Evolutionary conservation across 2,329 filamentous ascomycete genomes (phyloP), one percentile per base, ranked within the genome.

Genomic region (Ophiognomonia clavigignenti-juglandacearum): DNA sequence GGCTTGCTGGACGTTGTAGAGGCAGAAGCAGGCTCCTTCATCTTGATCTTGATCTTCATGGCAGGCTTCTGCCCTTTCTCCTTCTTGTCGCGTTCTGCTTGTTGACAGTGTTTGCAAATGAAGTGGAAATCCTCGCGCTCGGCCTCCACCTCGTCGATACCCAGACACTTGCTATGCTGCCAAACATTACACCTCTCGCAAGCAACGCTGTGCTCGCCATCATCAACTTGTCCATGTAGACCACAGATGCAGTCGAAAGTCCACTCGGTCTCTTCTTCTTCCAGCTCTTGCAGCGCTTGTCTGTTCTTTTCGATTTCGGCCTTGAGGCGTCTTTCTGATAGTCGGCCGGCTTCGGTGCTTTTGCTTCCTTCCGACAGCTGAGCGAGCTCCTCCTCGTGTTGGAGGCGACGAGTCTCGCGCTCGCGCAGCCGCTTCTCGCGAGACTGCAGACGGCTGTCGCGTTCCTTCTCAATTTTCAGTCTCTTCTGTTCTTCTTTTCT

Each of bases 211-310:
- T 96, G 91, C 7, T 88, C 85, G 29, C 93, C 93, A 62, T 97
- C 93, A 58, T 98, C 93, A 50, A 96, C 88, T 57, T 95, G 85
- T 19, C 93, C 93, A 64, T 96, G 84, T 19, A 90, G 77, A 22
- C 92, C 92, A 63, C 93, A 98, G 22, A 88, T 78, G 62, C 93
- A 98, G 62, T 98, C 93, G 57, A 98, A 98, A 32, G 89, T 78
- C 93, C 93, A 97, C 43, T 90, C 82, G 11, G 89, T 87, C 39
- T 93, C 88, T 55, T 82, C 69, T 22, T 72, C 67, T 16, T 76
- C 78, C 20, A 96, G 75, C 45, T 85, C 80, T 56, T 86, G 78
- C 10, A 96, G 71, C 27, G 88, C 87, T 63, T 83, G 83, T 63
- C 86, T 85, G 53, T 83, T 88, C 64, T 78, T 86, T 59, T 90